Evolutionary conservation across 129 eudicot genomes (phyloP).

Genomic region (Gnaphalium uliginosum): DNA sequence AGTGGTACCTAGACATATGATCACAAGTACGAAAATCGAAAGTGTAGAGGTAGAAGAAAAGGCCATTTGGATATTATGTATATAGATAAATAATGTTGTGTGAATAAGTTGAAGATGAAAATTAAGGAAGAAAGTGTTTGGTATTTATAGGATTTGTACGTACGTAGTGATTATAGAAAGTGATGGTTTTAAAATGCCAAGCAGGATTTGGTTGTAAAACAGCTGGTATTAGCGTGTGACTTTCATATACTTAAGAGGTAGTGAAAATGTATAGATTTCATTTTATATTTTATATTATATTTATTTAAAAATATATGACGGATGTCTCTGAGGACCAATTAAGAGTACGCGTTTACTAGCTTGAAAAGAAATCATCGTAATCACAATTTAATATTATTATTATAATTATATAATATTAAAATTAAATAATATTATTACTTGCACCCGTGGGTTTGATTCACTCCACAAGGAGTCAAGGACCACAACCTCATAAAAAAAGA

Average conservation of each 20-base stretch:
- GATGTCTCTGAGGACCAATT: background rate
- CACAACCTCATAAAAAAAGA: too few relatives aligned
- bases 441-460: background rate
- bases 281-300: background rate
- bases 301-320: background rate
- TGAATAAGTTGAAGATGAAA: background rate
- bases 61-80: background rate
- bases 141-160: slow-evolving; percentile 18
- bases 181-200: slow-evolving; percentile 4
- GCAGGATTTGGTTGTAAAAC: slow-evolving; percentile 6
- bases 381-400: background rate
- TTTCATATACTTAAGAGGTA: background rate
- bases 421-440: too few relatives aligned
- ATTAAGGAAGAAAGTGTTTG: background rate
- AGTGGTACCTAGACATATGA: background rate
- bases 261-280: background rate
- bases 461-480: background rate
- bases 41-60: background rate
- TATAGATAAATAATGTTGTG: background rate
- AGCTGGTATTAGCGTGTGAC: slow-evolving; percentile 20
- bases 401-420: too few relatives aligned
- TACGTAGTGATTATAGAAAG: background rate
- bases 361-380: background rate
- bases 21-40: background rate
- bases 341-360: background rate